phyloP scores from a whole-genome alignment of 805 yeast species.

The Wickerhamomyces mucosus region DNA sequence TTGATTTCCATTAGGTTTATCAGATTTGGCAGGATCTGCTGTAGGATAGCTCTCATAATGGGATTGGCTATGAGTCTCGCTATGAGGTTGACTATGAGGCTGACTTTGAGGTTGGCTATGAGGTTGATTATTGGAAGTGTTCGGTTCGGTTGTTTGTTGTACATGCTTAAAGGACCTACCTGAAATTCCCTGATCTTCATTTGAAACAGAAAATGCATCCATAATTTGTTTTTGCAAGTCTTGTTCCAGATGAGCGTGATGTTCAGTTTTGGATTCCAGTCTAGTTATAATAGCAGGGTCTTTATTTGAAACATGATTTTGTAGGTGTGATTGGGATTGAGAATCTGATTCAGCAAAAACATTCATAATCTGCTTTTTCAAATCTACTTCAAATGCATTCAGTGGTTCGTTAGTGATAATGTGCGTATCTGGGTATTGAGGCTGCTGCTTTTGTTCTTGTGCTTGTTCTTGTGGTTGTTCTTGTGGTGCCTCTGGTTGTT shows the following conservation, averaged over 20 bases:
- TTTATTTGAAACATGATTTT: background rate
- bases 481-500: background rate
- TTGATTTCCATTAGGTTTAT: slow-evolving; percentile 1
- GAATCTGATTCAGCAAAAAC: slow-evolving; percentile 11
- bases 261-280: background rate
- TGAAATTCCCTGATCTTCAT: background rate
- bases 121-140: background rate
- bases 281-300: background rate
- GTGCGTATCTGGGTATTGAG: background rate
- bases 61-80: background rate
- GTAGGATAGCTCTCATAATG: background rate
- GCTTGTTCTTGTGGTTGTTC: slow-evolving; percentile 1
- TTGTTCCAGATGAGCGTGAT: slow-evolving; percentile 8
- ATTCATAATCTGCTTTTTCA: slow-evolving; percentile 17
- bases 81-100: background rate
- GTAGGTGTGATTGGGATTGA: background rate
- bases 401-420: background rate
- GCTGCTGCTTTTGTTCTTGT: background rate
- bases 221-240: slow-evolving; percentile 17
- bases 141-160: too few relatives aligned
- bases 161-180: too few relatives aligned
- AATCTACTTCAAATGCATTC: slow-evolving; percentile 12
- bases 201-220: slow-evolving; percentile 9
- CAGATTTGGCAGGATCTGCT: background rate
- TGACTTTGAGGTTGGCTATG: background rate